A percentile compares a stretch with the other conserved stretches of the same genome.
phyloP scores from a whole-genome alignment of 1,284 basidiomycete species.

The Hypsizygus ulmarius region DNA sequence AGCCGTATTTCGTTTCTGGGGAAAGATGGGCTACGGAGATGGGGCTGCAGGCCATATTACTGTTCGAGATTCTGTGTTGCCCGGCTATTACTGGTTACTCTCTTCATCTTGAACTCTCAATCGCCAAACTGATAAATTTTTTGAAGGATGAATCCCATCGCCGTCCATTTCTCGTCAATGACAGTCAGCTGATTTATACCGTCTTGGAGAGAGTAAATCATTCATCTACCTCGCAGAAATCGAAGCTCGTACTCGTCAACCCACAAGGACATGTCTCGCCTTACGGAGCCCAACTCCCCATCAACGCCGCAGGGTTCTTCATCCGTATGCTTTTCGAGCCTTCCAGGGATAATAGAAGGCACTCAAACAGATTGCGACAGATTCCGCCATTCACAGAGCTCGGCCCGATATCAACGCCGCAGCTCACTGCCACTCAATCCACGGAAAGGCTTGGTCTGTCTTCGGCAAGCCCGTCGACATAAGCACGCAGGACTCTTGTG shows the following conservation, averaged over 20 bases:
- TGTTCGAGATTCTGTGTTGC: constrained; percentile 35
- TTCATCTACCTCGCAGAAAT: constrained; percentile 18
- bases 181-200: constrained; percentile 15
- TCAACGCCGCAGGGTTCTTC: constrained; percentile 28
- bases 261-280: constrained; percentile 27
- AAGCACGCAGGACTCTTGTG: constrained; percentile 48
- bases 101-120: neutral
- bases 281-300: constrained; percentile 28
- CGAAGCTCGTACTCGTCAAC: constrained; percentile 29
- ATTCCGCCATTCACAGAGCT: constrained; percentile 53
- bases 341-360: neutral
- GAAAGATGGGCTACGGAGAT: constrained; percentile 56
- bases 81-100: constrained; percentile 25
- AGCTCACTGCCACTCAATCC: constrained; percentile 61
- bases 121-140: neutral
- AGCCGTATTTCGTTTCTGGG: constrained; percentile 31
- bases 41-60: constrained; percentile 66
- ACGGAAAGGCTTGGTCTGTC: constrained; percentile 62
- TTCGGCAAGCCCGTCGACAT: constrained; percentile 57
- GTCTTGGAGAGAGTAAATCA: neutral
- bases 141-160: constrained; percentile 29
- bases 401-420: constrained; percentile 63
- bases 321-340: constrained; percentile 17
- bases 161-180: constrained; percentile 28
- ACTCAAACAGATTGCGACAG: neutral